Evolutionary conservation across 2,329 filamentous ascomycete species (phyloP), one percentile per base, ranked within the genome.

Genomic region (Westerdykella ornata): DNA sequence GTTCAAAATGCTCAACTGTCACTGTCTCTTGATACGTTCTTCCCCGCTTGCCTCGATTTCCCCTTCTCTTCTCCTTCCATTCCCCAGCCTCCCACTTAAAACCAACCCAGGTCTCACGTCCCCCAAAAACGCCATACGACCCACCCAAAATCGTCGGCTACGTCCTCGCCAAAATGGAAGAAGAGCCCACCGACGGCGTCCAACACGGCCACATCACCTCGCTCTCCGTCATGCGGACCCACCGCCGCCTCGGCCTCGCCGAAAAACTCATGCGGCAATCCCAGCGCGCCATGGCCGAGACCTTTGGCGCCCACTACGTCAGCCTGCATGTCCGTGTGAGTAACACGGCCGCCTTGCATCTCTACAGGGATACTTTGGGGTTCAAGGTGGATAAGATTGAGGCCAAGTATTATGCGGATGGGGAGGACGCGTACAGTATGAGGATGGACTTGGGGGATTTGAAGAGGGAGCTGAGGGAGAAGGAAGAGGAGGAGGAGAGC

Each of bases 151-250:
- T 98, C 46, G 92, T 98, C 17, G 92, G 92, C 57, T 98, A 98
- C 65, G 92, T 98, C n/a, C 81, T 98, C 18, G 92, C 92, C 38
- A 98, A 98, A 77, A 98, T 98, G 89, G 92, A 98, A 69, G 92
- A 98, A 73, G 92, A 97, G 68, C 90, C 92, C 6, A 64, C 83
- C 45, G 90, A 97, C 66, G 89, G 89, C 44, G 73, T 96, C 31
- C 85, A 84, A 56, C 92, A 97, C 70, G 92, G 92, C 13, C 92
- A 98, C 72, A 97, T 98, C 62, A 98, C 92, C 35, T 89, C 84
- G 54, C 69, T 98, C 60, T 89, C 83, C 60, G 92, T 98, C 33
- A 98, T 97, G 92, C 77, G 92, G 52, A 98, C 92, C 52, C 92
- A 98, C 69, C 74, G 92, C 44, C 72, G 90, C 41, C 68, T 98